A percentile compares a stretch with the other conserved stretches of the same genome.
phyloP scores from a whole-genome alignment of 2,329 filamentous ascomycete genomes.

The Arthrobotrys pseudoclavata region DNA sequence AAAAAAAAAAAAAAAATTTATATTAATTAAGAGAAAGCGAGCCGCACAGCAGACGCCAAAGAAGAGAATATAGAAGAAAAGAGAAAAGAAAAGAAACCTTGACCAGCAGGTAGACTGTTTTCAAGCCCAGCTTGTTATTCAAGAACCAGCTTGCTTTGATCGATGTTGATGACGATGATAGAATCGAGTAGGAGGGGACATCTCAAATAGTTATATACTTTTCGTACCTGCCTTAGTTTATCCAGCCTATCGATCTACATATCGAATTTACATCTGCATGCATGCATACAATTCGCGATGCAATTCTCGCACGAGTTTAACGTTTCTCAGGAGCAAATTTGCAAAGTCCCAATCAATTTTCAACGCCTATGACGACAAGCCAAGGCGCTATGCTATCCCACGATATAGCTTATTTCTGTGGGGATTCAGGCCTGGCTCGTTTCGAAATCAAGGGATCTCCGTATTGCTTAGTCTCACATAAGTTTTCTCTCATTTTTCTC shows the following conservation, averaged over 20 bases:
- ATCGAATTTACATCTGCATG: background rate
- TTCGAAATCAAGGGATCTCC: background rate
- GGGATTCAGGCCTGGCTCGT: background rate
- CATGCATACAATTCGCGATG: constrained; percentile 6
- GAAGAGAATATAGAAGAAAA: background rate
- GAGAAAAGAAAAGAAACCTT: background rate
- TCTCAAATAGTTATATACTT: constrained; percentile 11
- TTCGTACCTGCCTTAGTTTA: background rate
- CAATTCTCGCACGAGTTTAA: constrained; percentile 1
- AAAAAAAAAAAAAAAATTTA: background rate
- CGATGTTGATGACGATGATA: constrained; percentile 11
- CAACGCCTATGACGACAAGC: background rate
- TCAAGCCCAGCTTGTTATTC: constrained; percentile 37
- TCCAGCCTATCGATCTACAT: constrained; percentile 1
- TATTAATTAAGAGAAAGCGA: background rate
- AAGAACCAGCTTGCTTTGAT: constrained; percentile 16
- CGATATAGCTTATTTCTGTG: background rate
- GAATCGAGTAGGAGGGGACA: background rate
- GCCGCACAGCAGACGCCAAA: constrained; percentile 27
- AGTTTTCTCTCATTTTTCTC: background rate
- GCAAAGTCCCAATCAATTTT: constrained; percentile 5
- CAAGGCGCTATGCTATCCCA: background rate
- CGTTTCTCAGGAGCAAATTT: background rate
- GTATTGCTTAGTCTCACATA: constrained; percentile 13
- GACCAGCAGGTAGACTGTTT: constrained; percentile 30